These are phyloP conservation scores for Hevea brasiliensis DNA, from an alignment of 345 rosid species.

Conservation along the genomic window DNA sequence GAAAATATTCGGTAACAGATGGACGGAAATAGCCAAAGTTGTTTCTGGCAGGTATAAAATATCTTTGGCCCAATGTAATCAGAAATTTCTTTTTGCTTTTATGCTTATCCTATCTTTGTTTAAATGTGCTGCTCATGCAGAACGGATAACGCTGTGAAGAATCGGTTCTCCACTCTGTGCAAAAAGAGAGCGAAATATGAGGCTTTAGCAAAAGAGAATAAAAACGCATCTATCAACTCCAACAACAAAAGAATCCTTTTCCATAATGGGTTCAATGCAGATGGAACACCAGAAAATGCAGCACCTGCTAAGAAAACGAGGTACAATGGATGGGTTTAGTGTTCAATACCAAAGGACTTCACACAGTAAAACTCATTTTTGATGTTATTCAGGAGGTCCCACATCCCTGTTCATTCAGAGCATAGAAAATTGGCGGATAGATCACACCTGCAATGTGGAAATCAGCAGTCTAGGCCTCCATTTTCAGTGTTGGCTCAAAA, in stretches of 20 bases:
- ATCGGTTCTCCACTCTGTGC: constrained; percentile 89
- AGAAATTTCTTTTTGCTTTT: not conserved
- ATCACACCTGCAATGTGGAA: constrained; percentile 47
- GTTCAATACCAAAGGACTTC: not conserved
- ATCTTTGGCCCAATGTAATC: not conserved
- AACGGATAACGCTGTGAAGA: constrained; percentile 98
- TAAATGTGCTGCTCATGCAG: constrained; percentile 42
- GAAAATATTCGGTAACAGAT: constrained; percentile 86
- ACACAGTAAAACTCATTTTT: constrained; percentile 7
- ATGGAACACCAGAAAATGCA: constrained; percentile 42
- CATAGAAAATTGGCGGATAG: constrained; percentile 45
- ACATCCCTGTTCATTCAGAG: constrained; percentile 49
- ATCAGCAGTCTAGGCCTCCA: constrained; percentile 63
- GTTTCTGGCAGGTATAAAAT: constrained; percentile 88
- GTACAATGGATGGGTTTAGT: constrained; percentile 28
- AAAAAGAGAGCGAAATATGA: constrained; percentile 95
- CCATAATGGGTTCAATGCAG: constrained; percentile 41
- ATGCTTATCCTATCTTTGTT: not conserved
- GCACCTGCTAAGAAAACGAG: constrained; percentile 57
- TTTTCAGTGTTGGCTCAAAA: constrained; percentile 58
- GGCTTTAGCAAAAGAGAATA: constrained; percentile 82
- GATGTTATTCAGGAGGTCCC: constrained; percentile 61
- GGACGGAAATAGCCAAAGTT: constrained; percentile 99
- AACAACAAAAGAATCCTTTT: constrained; percentile 71
- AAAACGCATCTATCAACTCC: constrained; percentile 45